These are phyloP conservation scores for Albifimbria verrucaria DNA, from an alignment of 2,329 filamentous ascomycete genomes.

Conservation along the genomic window DNA sequence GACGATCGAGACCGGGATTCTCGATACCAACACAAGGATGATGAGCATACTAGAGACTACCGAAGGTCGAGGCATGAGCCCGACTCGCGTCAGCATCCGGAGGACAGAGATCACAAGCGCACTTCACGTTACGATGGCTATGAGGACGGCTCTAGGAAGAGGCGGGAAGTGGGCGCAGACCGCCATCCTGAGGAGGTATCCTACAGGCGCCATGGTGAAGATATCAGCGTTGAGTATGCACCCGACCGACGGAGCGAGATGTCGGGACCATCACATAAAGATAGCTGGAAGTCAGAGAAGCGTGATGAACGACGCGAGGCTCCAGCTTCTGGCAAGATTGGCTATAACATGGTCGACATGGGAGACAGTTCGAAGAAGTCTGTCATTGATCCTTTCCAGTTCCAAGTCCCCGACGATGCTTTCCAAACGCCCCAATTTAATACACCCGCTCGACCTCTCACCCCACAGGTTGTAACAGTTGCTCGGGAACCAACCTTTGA, in stretches of 20 bases:
- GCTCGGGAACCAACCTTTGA: conserved; percentile 52
- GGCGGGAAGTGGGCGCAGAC: conserved; percentile 21
- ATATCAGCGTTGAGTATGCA: conserved; percentile 24
- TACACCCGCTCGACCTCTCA: conserved; percentile 40
- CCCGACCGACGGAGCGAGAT: conserved; percentile 24
- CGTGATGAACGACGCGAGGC: conserved; percentile 23
- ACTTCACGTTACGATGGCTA: conserved; percentile 29
- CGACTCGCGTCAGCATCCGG: conserved; percentile 21
- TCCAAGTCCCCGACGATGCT: conserved; percentile 51
- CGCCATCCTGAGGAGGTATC: conserved; percentile 18
- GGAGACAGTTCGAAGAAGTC: conserved; percentile 18
- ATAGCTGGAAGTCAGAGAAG: conserved; percentile 18
- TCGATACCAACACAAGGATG: conserved; percentile 12
- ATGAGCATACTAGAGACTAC: conserved; percentile 21
- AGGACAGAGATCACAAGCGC: conserved; percentile 25
- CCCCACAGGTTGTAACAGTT: conserved; percentile 50
- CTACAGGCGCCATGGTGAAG: conserved; percentile 19
- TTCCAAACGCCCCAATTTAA: conserved; percentile 41
- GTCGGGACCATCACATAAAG: conserved; percentile 16
- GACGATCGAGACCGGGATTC: conserved; percentile 15
- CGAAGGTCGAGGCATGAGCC: conserved; percentile 27
- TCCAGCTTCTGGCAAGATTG: conserved; percentile 23
- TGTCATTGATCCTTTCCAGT: conserved; percentile 55
- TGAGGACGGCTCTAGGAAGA: conserved; percentile 24
- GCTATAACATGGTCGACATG: conserved; percentile 17